Conservation (phyloP, 306 rosid species). For the Trifolium pratense region DNA sequence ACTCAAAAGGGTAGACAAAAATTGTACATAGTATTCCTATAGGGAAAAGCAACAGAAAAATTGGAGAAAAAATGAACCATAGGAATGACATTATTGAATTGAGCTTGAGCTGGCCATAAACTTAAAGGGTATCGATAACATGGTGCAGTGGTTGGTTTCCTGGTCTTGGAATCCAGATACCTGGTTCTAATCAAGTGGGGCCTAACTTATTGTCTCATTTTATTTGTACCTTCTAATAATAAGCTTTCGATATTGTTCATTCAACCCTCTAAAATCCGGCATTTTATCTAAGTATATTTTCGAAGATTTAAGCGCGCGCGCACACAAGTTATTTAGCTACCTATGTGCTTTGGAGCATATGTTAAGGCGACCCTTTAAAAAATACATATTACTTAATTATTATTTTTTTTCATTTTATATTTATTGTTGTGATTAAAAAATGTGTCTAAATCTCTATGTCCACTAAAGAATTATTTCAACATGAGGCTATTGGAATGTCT, state of each 20-base stretch:
- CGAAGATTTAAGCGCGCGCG: too few relatives aligned
- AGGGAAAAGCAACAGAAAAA: neutral
- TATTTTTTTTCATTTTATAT: too few relatives aligned
- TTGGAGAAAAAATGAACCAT: neutral
- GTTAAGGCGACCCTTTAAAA: too few relatives aligned
- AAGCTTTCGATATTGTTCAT: neutral
- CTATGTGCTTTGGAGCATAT: too few relatives aligned
- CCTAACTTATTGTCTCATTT: conserved; percentile 37
- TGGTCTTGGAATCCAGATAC: conserved; percentile 48
- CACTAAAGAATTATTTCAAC: too few relatives aligned
- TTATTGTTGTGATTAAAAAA: too few relatives aligned
- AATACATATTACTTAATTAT: too few relatives aligned
- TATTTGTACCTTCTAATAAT: conserved; percentile 26
- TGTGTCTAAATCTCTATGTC: too few relatives aligned
- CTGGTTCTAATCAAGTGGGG: conserved; percentile 49
- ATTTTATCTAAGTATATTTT: too few relatives aligned
- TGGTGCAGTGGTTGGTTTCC: conserved; percentile 50
- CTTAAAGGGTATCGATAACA: neutral
- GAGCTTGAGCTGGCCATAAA: conserved; percentile 19
- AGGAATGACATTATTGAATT: conserved; percentile 29
- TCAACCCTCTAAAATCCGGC: too few relatives aligned
- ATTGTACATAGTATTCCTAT: neutral
- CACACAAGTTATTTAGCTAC: too few relatives aligned
- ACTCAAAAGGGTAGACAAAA: neutral
- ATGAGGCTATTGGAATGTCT: conserved; percentile 39